Evolutionary conservation across 2,329 filamentous ascomycete species (phyloP).

Genomic region (Ambrosiella beaveri): DNA sequence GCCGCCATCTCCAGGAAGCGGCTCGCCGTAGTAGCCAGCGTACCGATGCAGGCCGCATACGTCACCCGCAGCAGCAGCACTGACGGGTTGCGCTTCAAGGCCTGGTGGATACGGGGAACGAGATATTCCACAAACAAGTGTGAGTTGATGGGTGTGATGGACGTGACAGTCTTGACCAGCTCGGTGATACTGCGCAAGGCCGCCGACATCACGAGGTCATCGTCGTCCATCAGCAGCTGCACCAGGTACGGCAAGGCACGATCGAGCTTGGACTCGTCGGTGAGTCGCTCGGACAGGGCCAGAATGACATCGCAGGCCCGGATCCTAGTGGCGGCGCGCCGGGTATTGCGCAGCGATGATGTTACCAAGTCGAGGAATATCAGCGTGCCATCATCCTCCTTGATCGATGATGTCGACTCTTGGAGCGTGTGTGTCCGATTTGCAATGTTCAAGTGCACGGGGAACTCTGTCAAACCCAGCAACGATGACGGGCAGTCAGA

Average conservation of each 20-base stretch:
- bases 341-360: slow-evolving; percentile 75
- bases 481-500: slow-evolving; percentile 18
- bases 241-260: slow-evolving; percentile 82
- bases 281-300: slow-evolving; percentile 77
- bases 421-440: slow-evolving; percentile 60
- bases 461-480: slow-evolving; percentile 48
- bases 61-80: slow-evolving; percentile 66
- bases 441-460: slow-evolving; percentile 70
- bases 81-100: slow-evolving; percentile 24
- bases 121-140: slow-evolving; percentile 54
- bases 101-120: slow-evolving; percentile 40
- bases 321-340: slow-evolving; percentile 69
- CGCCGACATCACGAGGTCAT: slow-evolving; percentile 69
- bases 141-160: slow-evolving; percentile 65
- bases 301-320: slow-evolving; percentile 81
- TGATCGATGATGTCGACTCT: slow-evolving; percentile 31
- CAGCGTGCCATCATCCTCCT: slow-evolving; percentile 72
- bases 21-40: slow-evolving; percentile 67
- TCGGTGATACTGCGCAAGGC: slow-evolving; percentile 79
- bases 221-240: slow-evolving; percentile 61
- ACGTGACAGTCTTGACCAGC: slow-evolving; percentile 66
- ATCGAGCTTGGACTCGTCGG: slow-evolving; percentile 91
- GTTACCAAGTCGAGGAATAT: slow-evolving; percentile 83
- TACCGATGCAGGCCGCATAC: slow-evolving; percentile 84
- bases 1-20: slow-evolving; percentile 83